Evolutionary conservation across 495 filamentous ascomycete genomes (phyloP).

Genomic region (Penicillium turbatum): DNA sequence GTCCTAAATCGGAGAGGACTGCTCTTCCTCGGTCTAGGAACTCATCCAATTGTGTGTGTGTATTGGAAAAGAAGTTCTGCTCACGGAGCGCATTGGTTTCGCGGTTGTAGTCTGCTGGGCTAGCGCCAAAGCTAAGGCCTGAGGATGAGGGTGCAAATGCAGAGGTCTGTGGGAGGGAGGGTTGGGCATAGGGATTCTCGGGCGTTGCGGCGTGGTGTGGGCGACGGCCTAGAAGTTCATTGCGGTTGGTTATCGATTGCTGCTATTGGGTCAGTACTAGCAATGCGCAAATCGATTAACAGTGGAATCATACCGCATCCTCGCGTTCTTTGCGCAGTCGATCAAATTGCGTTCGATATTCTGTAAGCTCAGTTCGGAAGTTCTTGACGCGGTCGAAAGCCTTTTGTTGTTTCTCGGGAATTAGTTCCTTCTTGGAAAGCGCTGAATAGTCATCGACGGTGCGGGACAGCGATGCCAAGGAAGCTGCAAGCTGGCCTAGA

Average conservation of each 20-base stretch:
- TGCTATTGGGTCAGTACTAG: constrained; percentile 20
- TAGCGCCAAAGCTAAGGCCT: constrained; percentile 51
- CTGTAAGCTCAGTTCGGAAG: constrained; percentile 76
- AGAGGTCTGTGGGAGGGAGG: constrained; percentile 41
- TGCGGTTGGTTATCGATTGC: constrained; percentile 66
- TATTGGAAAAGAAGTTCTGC: constrained; percentile 75
- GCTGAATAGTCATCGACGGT: constrained; percentile 91
- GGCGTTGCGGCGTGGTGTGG: constrained; percentile 83
- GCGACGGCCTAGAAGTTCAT: constrained; percentile 84
- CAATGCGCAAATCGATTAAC: background rate
- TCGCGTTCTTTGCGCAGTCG: constrained; percentile 69
- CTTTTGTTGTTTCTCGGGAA: constrained; percentile 83
- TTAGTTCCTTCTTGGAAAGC: constrained; percentile 81
- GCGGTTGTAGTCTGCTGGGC: constrained; percentile 56
- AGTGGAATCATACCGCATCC: constrained; percentile 51
- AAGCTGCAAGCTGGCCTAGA: constrained; percentile 74
- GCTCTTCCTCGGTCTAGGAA: constrained; percentile 88
- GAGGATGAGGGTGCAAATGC: constrained; percentile 39
- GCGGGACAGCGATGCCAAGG: constrained; percentile 80
- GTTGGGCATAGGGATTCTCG: constrained; percentile 87
- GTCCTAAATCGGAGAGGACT: constrained; percentile 79
- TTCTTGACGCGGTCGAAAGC: constrained; percentile 78
- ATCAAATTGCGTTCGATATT: constrained; percentile 74
- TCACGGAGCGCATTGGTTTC: constrained; percentile 87
- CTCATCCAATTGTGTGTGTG: constrained; percentile 81